A percentile compares a stretch with the other conserved stretches of the same genome.
Conservation (phyloP, 495 filamentous ascomycete species). For the Patellaria atrata region DNA sequence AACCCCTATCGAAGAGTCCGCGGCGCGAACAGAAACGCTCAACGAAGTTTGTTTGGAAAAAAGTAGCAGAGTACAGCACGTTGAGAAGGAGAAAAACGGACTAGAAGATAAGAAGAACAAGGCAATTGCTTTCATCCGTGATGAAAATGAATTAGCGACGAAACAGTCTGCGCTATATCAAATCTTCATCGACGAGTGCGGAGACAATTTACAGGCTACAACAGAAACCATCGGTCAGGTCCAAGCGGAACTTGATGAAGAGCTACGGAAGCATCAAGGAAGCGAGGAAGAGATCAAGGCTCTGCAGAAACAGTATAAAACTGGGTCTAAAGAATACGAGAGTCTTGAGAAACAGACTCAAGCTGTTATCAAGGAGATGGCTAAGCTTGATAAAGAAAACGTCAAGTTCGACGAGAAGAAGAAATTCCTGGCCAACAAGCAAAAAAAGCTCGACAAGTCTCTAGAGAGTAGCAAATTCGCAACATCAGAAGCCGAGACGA, state of each 20-base stretch:
- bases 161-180: conserved; percentile 89
- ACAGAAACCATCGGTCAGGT: conserved; percentile 82
- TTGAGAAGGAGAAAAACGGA: conserved; percentile 87
- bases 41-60: conserved; percentile 95
- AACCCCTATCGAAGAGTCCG: conserved; percentile 85
- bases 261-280: conserved; percentile 83
- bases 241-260: conserved; percentile 72
- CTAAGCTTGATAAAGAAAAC: conserved; percentile 83
- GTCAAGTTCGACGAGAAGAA: conserved; percentile 97
- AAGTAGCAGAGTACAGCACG: conserved; percentile 84
- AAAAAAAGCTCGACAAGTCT: conserved; percentile 88
- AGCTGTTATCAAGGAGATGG: conserved; percentile 69
- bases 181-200: conserved; percentile 72
- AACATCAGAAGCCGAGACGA: conserved; percentile 57
- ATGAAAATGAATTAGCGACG: conserved; percentile 80
- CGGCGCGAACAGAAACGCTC: conserved; percentile 71
- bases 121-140: conserved; percentile 71
- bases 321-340: conserved; percentile 66
- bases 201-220: conserved; percentile 76
- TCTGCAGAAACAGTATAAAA: conserved; percentile 73
- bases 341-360: conserved; percentile 69
- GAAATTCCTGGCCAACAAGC: conserved; percentile 78
- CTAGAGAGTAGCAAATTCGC: conserved; percentile 55
- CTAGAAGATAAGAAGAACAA: conserved; percentile 95
- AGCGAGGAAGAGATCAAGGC: conserved; percentile 84